Evolutionary conservation across 2,329 filamentous ascomycete genomes (phyloP).

Genomic region (Ophiocordyceps unilateralis): DNA sequence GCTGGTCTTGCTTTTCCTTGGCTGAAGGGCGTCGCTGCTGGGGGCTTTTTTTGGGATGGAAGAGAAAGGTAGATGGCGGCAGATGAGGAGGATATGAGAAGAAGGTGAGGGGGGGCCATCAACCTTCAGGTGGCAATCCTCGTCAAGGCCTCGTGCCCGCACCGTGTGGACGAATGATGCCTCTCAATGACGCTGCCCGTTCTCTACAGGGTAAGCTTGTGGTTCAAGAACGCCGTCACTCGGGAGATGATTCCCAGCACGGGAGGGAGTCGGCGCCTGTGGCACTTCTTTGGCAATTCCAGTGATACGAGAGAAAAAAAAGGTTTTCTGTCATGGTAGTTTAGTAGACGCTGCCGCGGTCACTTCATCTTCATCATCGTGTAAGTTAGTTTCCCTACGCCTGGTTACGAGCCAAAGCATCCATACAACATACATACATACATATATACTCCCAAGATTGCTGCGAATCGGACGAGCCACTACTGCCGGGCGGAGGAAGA

Average conservation of each 20-base stretch:
- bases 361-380: too few relatives aligned
- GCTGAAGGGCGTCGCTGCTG: not conserved
- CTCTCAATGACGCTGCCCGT: not conserved
- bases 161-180: not conserved
- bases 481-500: not conserved
- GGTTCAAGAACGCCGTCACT: not conserved
- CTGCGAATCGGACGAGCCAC: not conserved
- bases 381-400: too few relatives aligned
- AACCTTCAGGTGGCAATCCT: not conserved
- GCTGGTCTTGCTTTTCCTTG: not conserved
- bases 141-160: not conserved
- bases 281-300: not conserved
- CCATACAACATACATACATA: too few relatives aligned
- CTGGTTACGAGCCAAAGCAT: too few relatives aligned
- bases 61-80: too few relatives aligned
- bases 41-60: too few relatives aligned
- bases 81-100: not conserved
- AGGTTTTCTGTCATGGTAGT: not conserved
- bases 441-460: too few relatives aligned
- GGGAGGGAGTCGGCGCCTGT: not conserved
- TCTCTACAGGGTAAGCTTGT: not conserved
- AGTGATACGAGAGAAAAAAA: not conserved
- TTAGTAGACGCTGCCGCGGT: too few relatives aligned
- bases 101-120: not conserved
- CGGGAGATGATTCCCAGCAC: too few relatives aligned